Evolutionary conservation across 192 early-diverging fungal genomes (phyloP).

Genomic region (Fimicolochytrium jonesii): DNA sequence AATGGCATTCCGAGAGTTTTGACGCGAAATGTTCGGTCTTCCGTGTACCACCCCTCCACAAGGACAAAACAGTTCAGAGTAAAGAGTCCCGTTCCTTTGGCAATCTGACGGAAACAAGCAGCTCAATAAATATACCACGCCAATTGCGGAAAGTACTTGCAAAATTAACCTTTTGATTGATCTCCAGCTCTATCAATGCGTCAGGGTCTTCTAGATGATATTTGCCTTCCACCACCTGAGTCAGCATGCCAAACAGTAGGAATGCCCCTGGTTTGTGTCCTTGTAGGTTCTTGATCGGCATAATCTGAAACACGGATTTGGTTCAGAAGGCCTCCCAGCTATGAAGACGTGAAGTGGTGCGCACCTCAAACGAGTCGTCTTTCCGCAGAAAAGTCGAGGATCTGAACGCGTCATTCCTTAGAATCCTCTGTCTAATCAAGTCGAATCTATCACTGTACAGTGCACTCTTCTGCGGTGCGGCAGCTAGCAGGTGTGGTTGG

Average conservation of each 20-base stretch:
- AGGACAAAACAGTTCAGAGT: slow-evolving; percentile 86
- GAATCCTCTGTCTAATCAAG: slow-evolving; percentile 68
- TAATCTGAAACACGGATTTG: slow-evolving; percentile 50
- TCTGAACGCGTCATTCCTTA: slow-evolving; percentile 77
- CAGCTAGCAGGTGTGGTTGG: slow-evolving; percentile 45
- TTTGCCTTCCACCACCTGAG: slow-evolving; percentile 73
- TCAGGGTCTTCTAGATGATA: slow-evolving; percentile 83
- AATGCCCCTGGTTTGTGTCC: slow-evolving; percentile 62
- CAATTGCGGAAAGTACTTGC: neutral
- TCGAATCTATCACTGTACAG: slow-evolving; percentile 77
- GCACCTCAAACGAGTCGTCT: slow-evolving; percentile 23
- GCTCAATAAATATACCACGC: too few species aligned
- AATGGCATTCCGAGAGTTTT: slow-evolving; percentile 73
- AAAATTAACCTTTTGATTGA: slow-evolving; percentile 48
- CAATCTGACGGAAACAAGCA: slow-evolving; percentile 34
- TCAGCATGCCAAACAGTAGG: slow-evolving; percentile 84
- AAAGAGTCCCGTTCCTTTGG: slow-evolving; percentile 64
- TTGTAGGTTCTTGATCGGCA: slow-evolving; percentile 75
- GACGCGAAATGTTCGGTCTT: slow-evolving; percentile 66
- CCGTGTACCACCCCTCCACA: slow-evolving; percentile 70
- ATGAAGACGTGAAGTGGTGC: neutral
- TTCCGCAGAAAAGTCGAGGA: slow-evolving; percentile 55
- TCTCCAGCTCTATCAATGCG: slow-evolving; percentile 69
- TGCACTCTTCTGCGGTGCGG: slow-evolving; percentile 58
- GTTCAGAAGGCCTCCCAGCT: too few species aligned